A percentile compares a stretch with the other conserved stretches of the same genome.
Conservation (phyloP, 108 stramenopile species). For the Tribonema minus region DNA sequence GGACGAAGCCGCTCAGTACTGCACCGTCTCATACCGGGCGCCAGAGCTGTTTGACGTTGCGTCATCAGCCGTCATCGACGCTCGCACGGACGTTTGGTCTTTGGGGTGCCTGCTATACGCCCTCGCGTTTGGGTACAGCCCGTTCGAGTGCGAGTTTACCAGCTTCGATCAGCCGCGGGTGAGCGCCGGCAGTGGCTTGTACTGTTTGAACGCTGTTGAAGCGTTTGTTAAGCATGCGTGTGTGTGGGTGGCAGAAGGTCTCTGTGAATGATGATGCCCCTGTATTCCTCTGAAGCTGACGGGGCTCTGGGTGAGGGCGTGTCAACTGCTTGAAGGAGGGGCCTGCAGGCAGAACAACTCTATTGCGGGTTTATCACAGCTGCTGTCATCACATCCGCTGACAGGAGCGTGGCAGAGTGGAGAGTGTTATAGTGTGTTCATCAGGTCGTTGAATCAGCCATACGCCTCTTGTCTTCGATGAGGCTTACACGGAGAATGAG, state of each 20-base stretch:
- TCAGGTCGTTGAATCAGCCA: too few relatives aligned
- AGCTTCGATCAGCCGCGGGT: neutral
- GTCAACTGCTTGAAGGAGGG: neutral
- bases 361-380: too few relatives aligned
- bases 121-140: slow-evolving; percentile 42
- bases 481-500: too few relatives aligned
- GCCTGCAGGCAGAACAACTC: neutral
- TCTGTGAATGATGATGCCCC: too few relatives aligned
- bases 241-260: too few relatives aligned
- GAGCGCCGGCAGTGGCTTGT: neutral
- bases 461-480: too few relatives aligned
- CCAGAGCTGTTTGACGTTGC: slow-evolving; percentile 56
- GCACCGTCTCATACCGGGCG: slow-evolving; percentile 44
- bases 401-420: too few relatives aligned
- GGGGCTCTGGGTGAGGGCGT: neutral
- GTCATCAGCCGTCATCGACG: slow-evolving; percentile 35
- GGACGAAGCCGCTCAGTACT: slow-evolving; percentile 49
- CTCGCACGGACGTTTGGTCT: slow-evolving; percentile 47
- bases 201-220: too few relatives aligned
- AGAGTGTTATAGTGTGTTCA: too few relatives aligned
- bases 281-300: too few relatives aligned
- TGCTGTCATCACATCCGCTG: too few relatives aligned
- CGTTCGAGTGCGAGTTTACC: slow-evolving; percentile 51
- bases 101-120: slow-evolving; percentile 49
- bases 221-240: too few relatives aligned